Evolutionary conservation across 176 grass and related monocot genomes (phyloP).

Genomic region (Lolium perenne): DNA sequence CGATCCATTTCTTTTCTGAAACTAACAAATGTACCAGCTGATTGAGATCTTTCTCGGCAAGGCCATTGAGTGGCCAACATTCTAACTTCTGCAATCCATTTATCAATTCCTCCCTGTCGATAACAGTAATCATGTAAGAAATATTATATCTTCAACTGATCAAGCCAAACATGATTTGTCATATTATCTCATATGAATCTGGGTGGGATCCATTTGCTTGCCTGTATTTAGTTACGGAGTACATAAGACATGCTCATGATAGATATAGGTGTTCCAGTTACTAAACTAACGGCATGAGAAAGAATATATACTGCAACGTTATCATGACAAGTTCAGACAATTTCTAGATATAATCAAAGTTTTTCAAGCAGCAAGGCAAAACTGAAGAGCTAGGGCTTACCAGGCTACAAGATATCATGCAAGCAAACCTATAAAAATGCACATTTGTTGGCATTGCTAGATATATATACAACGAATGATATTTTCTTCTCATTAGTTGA

Average conservation of each 20-base stretch:
- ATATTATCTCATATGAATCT: constrained; percentile 24
- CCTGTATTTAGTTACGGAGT: constrained; percentile 1
- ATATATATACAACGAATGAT: constrained; percentile 14
- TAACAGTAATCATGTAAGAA: constrained; percentile 50
- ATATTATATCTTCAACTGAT: constrained; percentile 7
- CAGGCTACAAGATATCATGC: constrained; percentile 29
- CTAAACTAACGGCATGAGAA: constrained; percentile 25
- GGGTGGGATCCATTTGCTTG: constrained; percentile 15
- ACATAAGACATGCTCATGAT: constrained; percentile 7
- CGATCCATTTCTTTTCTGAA: constrained; percentile 81
- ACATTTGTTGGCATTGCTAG: constrained; percentile 14
- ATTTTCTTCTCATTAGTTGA: constrained; percentile 34
- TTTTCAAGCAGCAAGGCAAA: constrained; percentile 29
- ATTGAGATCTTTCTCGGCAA: constrained; percentile 53
- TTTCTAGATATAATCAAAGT: not conserved
- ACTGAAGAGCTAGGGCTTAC: constrained; percentile 6
- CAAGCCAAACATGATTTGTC: constrained; percentile 20
- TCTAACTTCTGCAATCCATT: constrained; percentile 50
- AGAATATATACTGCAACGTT: constrained; percentile 23
- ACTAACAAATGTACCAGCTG: constrained; percentile 60
- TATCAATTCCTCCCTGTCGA: constrained; percentile 55
- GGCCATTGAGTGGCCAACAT: constrained; percentile 57
- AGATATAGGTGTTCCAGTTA: constrained; percentile 20
- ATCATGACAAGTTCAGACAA: constrained; percentile 21
- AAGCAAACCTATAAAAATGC: constrained; percentile 28